Conservation (phyloP, 164 flowering plant genomes). For the Houttuynia cordata region DNA sequence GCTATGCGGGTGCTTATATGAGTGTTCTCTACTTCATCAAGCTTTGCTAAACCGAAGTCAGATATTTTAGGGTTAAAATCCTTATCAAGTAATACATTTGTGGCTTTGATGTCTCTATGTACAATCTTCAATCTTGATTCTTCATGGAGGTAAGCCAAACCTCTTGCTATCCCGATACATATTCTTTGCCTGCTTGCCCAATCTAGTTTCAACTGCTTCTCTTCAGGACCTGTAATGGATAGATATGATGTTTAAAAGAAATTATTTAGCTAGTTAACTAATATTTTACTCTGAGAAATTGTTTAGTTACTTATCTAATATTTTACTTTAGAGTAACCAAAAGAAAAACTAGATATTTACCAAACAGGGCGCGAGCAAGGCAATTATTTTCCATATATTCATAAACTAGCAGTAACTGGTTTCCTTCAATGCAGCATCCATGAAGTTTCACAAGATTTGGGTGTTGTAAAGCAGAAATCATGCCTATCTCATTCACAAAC, state of each 20-base stretch:
- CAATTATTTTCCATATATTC: conserved; percentile 54
- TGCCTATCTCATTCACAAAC: conserved; percentile 58
- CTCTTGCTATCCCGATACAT: conserved; percentile 53
- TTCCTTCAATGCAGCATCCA: conserved; percentile 46
- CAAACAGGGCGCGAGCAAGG: conserved; percentile 43
- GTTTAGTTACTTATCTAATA: no score
- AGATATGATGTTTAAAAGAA: background rate
- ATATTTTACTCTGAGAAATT: background rate
- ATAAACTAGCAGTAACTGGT: conserved; percentile 38
- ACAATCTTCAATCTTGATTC: conserved; percentile 52
- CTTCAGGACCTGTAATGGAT: conserved; percentile 22
- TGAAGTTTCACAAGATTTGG: conserved; percentile 46
- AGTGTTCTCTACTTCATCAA: conserved; percentile 30
- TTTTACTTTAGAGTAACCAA: no score
- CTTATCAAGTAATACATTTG: conserved; percentile 29
- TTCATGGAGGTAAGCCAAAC: conserved; percentile 56
- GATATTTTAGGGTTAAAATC: conserved; percentile 35
- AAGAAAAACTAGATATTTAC: conserved; percentile 14
- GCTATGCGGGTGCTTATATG: conserved; percentile 41
- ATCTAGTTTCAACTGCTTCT: conserved; percentile 23
- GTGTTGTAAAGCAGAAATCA: conserved; percentile 52
- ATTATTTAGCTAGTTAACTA: background rate
- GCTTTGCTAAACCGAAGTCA: conserved; percentile 43
- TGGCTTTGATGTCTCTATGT: conserved; percentile 39
- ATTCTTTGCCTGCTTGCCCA: conserved; percentile 53